Base-by-base conservation (phyloP, 257 asterid genomes). In the Anisodus acutangulus region DNA sequence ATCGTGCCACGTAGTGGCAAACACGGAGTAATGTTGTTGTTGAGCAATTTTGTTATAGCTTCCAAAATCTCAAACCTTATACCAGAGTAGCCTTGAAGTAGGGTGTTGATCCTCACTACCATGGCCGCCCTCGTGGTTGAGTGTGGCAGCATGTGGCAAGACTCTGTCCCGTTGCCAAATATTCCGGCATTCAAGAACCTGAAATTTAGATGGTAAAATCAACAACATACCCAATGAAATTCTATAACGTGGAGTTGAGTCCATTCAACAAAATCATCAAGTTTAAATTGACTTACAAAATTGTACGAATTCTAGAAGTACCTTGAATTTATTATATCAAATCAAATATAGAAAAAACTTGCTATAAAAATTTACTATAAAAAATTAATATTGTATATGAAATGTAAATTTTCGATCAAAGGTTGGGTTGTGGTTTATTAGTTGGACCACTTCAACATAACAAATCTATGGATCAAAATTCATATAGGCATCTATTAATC, bases 111-210 rank as follows among this genome's bases (percentile, higher is more conserved):
- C 84, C 88, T 83, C 47, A 86, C 88, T 4, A 86, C 43, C 88
- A 86, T 86, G 15, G 88, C 86, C 8, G 88, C 88, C 86, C 86
- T 78, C 8, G 88, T 79, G 22, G 88, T 35, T 4, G 84, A 78
- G 70, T 83, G 84, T 12, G 88, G 88, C 72, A 86, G 49, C 55
- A 71, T 83, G 79, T 86, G 86, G 82, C 84, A 22, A 2, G 86
- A 53, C 58, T 86, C 88, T 6, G 84, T 53, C 58, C 86, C 88
- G 4, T 67, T 68, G 37, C 88, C 88, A 37, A 86, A 86, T 35
- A 86, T 62, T 79, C 88, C 88, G 4, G 86, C 86, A 68, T 86
- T 86, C 86, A 86, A 86, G 84, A 86, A 86, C 82, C 88, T 86
- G 83, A n/a, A 69, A 69, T 54, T 58, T 74, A 83, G 9, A 8